phyloP scores from a whole-genome alignment of 108 stramenopile species.

The Cyclostephanos invisitatus region DNA sequence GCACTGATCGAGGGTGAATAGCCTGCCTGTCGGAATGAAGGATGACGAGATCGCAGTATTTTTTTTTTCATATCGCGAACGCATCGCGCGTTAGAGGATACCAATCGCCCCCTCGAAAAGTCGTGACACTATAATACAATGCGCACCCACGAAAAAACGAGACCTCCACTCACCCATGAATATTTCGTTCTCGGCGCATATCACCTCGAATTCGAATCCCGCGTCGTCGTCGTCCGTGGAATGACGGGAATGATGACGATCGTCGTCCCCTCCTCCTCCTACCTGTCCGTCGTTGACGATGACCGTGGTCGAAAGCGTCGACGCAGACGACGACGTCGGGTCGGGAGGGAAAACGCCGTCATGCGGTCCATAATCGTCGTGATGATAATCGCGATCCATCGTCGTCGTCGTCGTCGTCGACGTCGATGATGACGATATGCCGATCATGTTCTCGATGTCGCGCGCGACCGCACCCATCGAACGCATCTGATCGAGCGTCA shows the following conservation, averaged over 20 bases:
- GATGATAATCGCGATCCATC: background rate
- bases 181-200: conserved; percentile 5
- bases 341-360: background rate
- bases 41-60: too few species aligned
- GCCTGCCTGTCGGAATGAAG: too few species aligned
- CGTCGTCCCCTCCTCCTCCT: too few species aligned
- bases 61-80: background rate
- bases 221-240: background rate
- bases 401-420: background rate
- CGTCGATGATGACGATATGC: background rate
- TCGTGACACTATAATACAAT: too few species aligned
- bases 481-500: background rate
- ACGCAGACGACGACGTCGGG: background rate
- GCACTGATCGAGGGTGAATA: conserved; percentile 19
- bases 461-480: background rate
- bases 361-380: background rate
- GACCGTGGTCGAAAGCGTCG: background rate
- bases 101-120: background rate
- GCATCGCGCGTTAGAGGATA: background rate
- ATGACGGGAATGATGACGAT: background rate
- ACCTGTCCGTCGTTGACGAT: background rate
- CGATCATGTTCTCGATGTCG: background rate
- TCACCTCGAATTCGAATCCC: conserved; percentile 13
- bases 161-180: background rate
- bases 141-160: too few species aligned